Evolutionary conservation across 1,284 basidiomycete species (phyloP), one percentile per base, ranked within the genome.

Genomic region (Mrakiaceae sp.): DNA sequence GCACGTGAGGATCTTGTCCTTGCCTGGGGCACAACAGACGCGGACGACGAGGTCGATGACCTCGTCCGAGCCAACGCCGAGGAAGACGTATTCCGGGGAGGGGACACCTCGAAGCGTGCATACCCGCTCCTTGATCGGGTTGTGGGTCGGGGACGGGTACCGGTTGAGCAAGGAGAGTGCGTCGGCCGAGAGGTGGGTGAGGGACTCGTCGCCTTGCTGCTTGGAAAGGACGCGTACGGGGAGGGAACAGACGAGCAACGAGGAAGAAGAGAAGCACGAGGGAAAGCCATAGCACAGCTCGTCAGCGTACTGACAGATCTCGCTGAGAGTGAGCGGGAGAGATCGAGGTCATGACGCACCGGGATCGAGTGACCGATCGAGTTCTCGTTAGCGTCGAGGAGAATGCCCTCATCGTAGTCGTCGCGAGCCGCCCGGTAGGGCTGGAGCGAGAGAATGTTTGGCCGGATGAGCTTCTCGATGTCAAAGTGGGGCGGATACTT

Each of bases 301-400:
- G 39, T 42, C 5, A 27, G 14, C 39, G 39, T 16, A 4, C 11
- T 58, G 14, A 43, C 1, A 27, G 42, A 51, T 27, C 27, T 27
- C 27, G 27, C 27, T 27, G 27, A 1, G 27, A 52, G 7, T 11
- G 27, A 51, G 59, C 0, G 4, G 39, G 39, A 51, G 10, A 27
- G 46, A 69, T 12, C 47, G 16, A 42, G 39, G 4, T 39, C 10
- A 1, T 10, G 16, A 60, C 65, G 51, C 46, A 66, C 68, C 3
- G 82, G 79, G n/a, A 97, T 84, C 1, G 89, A 86, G 73, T 91
- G 89, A 0, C 95, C 95, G 55, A 95, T 81, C 0, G 92, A 83
- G 74, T 98, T 98, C 79, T 98, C 95, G 76, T 98, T 98, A 46
- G 96, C 96, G 72, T 99, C 96, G 47, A 99, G 83, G n/a, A 99